Conservation (phyloP, 2,329 filamentous ascomycete genomes). For the Aspergillus ustus region DNA sequence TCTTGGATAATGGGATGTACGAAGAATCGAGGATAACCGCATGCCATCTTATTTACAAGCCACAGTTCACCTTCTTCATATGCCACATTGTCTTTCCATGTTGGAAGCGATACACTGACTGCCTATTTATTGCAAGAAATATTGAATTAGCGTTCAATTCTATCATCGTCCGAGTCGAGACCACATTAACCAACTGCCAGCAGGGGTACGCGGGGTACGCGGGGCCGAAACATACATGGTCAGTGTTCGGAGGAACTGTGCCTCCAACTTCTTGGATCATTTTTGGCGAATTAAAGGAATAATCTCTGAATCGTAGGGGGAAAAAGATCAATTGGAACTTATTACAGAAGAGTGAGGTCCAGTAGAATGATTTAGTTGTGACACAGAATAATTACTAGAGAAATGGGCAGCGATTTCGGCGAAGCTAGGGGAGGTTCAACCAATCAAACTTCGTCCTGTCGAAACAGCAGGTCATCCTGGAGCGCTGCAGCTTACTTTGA, state of each 20-base stretch:
- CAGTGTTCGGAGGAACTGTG: constrained; percentile 76
- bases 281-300: constrained; percentile 12
- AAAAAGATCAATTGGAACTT: background rate
- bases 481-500: background rate
- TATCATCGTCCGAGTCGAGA: background rate
- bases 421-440: constrained; percentile 7
- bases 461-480: background rate
- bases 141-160: background rate
- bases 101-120: constrained; percentile 92
- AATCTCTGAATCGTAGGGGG: background rate
- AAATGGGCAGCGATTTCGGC: constrained; percentile 25
- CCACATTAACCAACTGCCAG: background rate
- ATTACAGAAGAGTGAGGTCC: background rate
- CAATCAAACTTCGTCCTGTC: constrained; percentile 6
- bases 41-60: constrained; percentile 83
- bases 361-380: background rate
- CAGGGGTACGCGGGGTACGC: constrained; percentile 26
- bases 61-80: constrained; percentile 92
- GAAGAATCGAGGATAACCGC: constrained; percentile 94
- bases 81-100: constrained; percentile 86
- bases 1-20: constrained; percentile 81
- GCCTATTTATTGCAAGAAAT: constrained; percentile 61
- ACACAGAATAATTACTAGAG: constrained; percentile 1
- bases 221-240: constrained; percentile 65
- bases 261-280: constrained; percentile 62